These are phyloP conservation scores for Allodekkera sacchari DNA, from an alignment of 805 yeast genomes.

Conservation along the genomic window DNA sequence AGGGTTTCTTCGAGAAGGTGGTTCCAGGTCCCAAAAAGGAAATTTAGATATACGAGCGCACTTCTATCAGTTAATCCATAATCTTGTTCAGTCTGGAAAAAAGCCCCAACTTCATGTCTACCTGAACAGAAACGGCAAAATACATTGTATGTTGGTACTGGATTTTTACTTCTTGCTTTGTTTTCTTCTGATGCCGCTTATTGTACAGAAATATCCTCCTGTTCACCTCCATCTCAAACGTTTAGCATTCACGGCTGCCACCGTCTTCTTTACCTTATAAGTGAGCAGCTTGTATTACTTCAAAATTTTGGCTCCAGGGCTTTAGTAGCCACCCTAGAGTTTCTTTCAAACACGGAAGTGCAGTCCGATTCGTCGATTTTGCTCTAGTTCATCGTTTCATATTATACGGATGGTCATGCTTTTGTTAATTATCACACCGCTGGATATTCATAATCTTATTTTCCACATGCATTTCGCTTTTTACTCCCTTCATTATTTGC, in stretches of 20 bases:
- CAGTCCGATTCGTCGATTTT: neutral
- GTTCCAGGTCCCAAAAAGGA: too few species aligned
- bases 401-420: too few species aligned
- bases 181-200: neutral
- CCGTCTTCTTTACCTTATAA: slow-evolving; percentile 3
- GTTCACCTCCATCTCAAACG: slow-evolving; percentile 5
- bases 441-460: too few species aligned
- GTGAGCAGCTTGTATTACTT: slow-evolving; percentile 5
- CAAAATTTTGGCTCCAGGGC: too few species aligned
- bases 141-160: neutral
- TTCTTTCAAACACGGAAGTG: neutral
- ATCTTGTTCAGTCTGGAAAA: slow-evolving; percentile 11
- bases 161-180: neutral
- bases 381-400: neutral
- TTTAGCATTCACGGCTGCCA: slow-evolving; percentile 5
- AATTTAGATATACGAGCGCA: too few species aligned
- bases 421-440: too few species aligned
- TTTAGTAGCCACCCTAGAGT: slow-evolving; percentile 3
- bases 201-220: neutral
- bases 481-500: too few species aligned
- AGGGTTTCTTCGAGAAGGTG: too few species aligned
- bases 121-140: slow-evolving; percentile 1
- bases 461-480: too few species aligned
- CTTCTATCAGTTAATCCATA: slow-evolving; percentile 12
- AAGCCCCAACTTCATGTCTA: slow-evolving; percentile 8